phyloP scores from a whole-genome alignment of 148 eudicot species.

The Dysphania ambrosioides region DNA sequence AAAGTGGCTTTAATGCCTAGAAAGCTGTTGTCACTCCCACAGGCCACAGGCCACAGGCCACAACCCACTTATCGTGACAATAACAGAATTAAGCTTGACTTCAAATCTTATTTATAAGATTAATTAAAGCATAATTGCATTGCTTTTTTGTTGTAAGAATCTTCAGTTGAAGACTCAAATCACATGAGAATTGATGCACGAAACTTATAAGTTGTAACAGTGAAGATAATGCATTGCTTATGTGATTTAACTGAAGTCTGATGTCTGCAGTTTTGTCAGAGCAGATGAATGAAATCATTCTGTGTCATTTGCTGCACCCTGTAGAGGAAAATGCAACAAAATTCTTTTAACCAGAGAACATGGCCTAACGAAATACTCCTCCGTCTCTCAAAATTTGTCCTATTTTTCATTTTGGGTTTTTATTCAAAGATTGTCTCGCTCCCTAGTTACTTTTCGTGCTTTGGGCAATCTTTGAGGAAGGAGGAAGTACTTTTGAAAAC shows the following conservation, averaged over 20 bases:
- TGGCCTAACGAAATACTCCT: no score
- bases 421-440: no score
- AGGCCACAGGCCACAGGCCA: no score
- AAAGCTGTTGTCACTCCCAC: background rate
- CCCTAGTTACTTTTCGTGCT: no score
- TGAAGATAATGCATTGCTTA: background rate
- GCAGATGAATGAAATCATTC: background rate
- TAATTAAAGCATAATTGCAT: background rate
- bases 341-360: no score
- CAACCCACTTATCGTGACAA: background rate
- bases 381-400: no score
- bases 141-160: constrained; percentile 4
- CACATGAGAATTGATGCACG: no score
- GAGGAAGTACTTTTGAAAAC: no score
- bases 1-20: constrained; percentile 7
- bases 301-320: background rate
- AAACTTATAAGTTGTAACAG: background rate
- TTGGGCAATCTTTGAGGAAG: no score
- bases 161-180: background rate
- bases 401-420: no score
- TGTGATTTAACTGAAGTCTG: no score
- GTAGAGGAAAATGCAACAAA: background rate
- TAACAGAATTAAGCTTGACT: background rate
- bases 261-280: background rate
- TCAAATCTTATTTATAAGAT: background rate